These are phyloP conservation scores for Saprolegnia diclina DNA, from an alignment of 352 stramenopile genomes.

Conservation along the genomic window DNA sequence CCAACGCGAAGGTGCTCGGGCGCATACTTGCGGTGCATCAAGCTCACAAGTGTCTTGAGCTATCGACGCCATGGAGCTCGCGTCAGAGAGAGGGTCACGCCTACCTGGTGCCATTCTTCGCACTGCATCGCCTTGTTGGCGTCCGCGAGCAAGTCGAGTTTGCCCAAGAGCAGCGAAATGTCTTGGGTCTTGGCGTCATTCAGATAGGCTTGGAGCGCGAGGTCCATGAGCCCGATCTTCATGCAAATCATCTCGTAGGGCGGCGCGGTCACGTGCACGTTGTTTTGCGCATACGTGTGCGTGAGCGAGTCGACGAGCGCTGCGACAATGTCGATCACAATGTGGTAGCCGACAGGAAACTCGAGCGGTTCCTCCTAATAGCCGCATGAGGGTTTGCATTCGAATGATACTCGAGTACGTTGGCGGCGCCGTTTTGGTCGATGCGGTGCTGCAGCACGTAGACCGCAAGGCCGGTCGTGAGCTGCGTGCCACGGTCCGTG, in stretches of 20 bases:
- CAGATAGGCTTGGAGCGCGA: constrained; percentile 69
- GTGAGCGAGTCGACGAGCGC: constrained; percentile 73
- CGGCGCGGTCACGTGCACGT: constrained; percentile 30
- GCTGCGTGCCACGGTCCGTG: constrained; percentile 62
- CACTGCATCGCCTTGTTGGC: constrained; percentile 76
- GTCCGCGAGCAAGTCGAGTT: constrained; percentile 61
- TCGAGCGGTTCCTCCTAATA: constrained; percentile 64
- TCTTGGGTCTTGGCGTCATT: constrained; percentile 66
- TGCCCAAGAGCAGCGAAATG: constrained; percentile 59
- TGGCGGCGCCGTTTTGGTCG: constrained; percentile 47
- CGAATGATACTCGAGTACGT: constrained; percentile 31
- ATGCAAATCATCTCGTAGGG: constrained; percentile 73
- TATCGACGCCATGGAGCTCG: constrained; percentile 12
- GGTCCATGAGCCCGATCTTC: constrained; percentile 78
- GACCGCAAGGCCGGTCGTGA: constrained; percentile 65
- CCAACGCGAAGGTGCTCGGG: constrained; percentile 69
- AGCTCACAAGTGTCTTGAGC: constrained; percentile 75
- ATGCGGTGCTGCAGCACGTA: constrained; percentile 80
- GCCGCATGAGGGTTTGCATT: constrained; percentile 20
- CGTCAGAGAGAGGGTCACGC: neutral
- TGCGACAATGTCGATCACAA: constrained; percentile 75
- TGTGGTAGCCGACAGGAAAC: constrained; percentile 67
- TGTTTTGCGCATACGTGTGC: constrained; percentile 52
- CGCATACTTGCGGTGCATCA: constrained; percentile 84
- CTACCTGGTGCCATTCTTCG: constrained; percentile 75